Evolutionary conservation across 1,284 basidiomycete species (phyloP).

Genomic region (Neonothopanus nambi): DNA sequence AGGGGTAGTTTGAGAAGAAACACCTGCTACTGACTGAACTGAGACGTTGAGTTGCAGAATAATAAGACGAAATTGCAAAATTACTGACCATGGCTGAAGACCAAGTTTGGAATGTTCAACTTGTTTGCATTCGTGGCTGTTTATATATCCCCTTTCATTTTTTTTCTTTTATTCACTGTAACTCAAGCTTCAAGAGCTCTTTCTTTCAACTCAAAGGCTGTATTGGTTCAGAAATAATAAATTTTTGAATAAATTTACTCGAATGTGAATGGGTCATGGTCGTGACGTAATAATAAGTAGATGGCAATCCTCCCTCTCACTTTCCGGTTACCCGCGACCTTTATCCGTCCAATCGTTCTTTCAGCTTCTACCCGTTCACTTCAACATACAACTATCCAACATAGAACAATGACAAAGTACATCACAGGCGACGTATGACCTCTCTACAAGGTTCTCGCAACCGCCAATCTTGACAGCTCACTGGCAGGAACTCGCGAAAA

Average conservation of each 20-base stretch:
- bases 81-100: constrained; percentile 9
- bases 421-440: constrained; percentile 30
- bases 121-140: too few species aligned
- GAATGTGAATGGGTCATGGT: too few species aligned
- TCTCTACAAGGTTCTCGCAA: background rate
- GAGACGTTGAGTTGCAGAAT: background rate
- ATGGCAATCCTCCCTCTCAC: background rate
- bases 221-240: too few species aligned
- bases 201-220: too few species aligned
- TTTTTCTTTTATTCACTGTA: too few species aligned
- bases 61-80: background rate
- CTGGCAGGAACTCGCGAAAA: constrained; percentile 59
- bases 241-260: too few species aligned
- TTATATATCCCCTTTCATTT: too few species aligned
- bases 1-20: constrained; percentile 19
- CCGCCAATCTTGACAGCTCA: background rate
- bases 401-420: constrained; percentile 40
- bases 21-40: constrained; percentile 3
- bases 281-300: too few species aligned
- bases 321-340: background rate
- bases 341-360: constrained; percentile 1
- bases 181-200: too few species aligned
- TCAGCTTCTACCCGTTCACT: background rate
- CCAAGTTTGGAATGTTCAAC: too few species aligned
- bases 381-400: background rate